phyloP scores from a whole-genome alignment of 495 filamentous ascomycete genomes.

The Parmelia sp. region DNA sequence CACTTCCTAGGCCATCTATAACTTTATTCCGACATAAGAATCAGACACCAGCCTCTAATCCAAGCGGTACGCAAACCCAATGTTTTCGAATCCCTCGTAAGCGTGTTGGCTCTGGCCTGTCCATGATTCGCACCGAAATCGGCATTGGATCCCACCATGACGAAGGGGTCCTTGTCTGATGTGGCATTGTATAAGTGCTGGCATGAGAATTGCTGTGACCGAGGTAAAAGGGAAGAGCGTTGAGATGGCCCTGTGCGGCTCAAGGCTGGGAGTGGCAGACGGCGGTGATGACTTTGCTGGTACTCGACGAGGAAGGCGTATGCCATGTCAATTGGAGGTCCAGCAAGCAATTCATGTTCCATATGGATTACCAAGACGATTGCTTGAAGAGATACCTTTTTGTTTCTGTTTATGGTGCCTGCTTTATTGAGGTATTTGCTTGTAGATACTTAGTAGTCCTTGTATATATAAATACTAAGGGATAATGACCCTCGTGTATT shows the following conservation, averaged over 20 bases:
- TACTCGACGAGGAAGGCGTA: background rate
- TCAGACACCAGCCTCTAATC: background rate
- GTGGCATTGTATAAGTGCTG: constrained; percentile 36
- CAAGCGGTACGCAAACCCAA: background rate
- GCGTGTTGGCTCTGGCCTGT: constrained; percentile 9
- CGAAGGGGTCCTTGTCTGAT: constrained; percentile 5
- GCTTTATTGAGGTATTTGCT: background rate
- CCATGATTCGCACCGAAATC: constrained; percentile 22
- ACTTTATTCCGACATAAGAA: background rate
- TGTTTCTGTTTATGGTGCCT: background rate
- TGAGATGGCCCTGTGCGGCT: constrained; percentile 16
- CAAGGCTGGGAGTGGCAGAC: background rate
- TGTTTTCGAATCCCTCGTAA: constrained; percentile 11
- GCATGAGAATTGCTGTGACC: constrained; percentile 32
- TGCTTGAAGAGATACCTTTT: background rate
- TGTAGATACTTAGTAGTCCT: background rate
- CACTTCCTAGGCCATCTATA: background rate
- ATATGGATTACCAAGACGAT: background rate
- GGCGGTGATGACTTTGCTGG: background rate
- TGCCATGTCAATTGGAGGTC: background rate
- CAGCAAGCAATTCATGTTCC: background rate
- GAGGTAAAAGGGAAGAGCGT: constrained; percentile 35
- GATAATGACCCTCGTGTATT: background rate
- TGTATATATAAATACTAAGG: background rate
- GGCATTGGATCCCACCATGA: background rate